phyloP scores from a whole-genome alignment of 2,329 filamentous ascomycete genomes.

The Aspergillus viridinutans region DNA sequence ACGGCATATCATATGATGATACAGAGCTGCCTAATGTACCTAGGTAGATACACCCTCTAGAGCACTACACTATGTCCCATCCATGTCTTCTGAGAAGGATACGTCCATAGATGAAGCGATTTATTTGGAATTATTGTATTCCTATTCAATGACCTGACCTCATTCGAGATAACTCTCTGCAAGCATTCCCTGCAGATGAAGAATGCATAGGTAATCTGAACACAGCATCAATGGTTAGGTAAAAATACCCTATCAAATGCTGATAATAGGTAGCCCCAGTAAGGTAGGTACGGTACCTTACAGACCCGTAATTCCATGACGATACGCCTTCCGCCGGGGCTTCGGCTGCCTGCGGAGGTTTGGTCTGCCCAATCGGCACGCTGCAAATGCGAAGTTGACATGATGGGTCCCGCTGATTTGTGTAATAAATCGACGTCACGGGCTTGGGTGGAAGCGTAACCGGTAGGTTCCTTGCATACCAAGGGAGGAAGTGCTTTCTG shows the following conservation, averaged over 20 bases:
- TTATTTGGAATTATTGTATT: neutral
- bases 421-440: constrained; percentile 5
- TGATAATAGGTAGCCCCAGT: neutral
- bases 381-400: neutral
- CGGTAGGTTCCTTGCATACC: neutral
- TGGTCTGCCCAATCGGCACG: constrained; percentile 6
- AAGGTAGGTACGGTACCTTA: no score
- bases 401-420: neutral
- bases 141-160: no score
- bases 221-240: neutral
- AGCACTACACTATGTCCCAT: no score
- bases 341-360: constrained; percentile 19
- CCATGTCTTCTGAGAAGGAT: neutral
- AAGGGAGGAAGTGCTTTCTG: neutral
- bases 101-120: neutral
- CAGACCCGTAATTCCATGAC: neutral
- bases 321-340: neutral
- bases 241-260: neutral
- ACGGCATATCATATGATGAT: neutral
- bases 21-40: no score
- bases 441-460: neutral
- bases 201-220: neutral
- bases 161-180: neutral
- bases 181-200: neutral
- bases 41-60: no score